Evolutionary conservation across 1,284 basidiomycete species (phyloP), one percentile per base, ranked within the genome.

Genomic region (Agroathelia rolfsii): DNA sequence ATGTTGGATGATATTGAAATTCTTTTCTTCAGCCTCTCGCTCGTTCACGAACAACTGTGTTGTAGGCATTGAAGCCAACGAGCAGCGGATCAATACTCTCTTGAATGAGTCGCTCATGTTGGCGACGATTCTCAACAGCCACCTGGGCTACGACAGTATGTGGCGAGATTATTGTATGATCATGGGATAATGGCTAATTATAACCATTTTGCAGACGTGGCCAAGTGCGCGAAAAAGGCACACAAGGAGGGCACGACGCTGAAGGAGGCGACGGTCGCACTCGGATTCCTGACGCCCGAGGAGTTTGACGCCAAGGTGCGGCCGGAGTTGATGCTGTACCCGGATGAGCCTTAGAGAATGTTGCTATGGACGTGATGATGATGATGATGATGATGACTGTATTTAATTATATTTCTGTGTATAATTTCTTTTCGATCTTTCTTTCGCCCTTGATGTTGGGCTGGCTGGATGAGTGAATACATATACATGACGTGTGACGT

Each of bases 211-310:
- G 25, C 51, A 92, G 89, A 95, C 60, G 94, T 97, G 27, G 95
- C 95, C 32, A 93, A 89, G 59, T 92, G 88, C 46, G 95, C 95
- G 24, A 99, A 99, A 75, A 98, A 98, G 62, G 95, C 95, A 10
- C 95, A 98, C 72, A 92, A 86, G 60, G 92, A 98, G 61, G 95
- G 93, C 15, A 87, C 82, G 30, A 98, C 94, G 31, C 57, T 98
- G 53, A 95, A 95, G 67, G 85, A 93, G 62, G 89, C 94, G 25
- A 92, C 92, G 5, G 80, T 97, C 21, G 61, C 78, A 17, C 72
- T 96, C 24, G 88, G 88, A 39, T 78, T 88, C 58, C 59, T 98
- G 49, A 84, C 83, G 1, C 68, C 78, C 3, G 89, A 95, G 55
- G 88, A 96, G 57, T 99, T 98, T 58, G 93, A 98, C 62, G 65